These are phyloP conservation scores for Blastocystis sp. DNA, from an alignment of 352 stramenopile genomes.

Conservation along the genomic window DNA sequence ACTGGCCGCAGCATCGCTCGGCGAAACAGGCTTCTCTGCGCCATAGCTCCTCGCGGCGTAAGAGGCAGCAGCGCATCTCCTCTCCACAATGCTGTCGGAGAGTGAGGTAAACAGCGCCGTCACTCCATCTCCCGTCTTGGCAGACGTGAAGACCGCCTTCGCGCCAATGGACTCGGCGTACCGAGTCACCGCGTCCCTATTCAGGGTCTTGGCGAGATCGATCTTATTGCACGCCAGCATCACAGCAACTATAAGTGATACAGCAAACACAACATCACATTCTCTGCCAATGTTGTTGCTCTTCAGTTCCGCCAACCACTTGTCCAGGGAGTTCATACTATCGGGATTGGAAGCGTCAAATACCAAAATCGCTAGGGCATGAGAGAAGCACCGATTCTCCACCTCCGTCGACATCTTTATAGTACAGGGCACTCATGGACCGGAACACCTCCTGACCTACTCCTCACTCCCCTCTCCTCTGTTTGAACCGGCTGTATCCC, in stretches of 20 bases:
- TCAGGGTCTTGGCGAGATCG: neutral
- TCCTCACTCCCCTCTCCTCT: neutral
- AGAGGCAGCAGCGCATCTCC: neutral
- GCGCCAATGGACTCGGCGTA: constrained; percentile 44
- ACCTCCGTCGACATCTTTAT: constrained; percentile 69
- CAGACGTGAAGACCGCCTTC: constrained; percentile 42
- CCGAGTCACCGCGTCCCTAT: neutral
- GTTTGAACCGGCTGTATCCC: constrained; percentile 59
- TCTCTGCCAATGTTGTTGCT: constrained; percentile 29
- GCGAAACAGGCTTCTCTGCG: neutral
- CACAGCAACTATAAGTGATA: constrained; percentile 13
- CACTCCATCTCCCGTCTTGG: constrained; percentile 16
- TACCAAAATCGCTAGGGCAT: constrained; percentile 31
- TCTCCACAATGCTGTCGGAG: constrained; percentile 46
- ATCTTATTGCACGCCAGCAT: constrained; percentile 63
- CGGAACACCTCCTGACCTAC: constrained; percentile 59
- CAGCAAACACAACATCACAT: neutral
- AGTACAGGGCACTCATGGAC: constrained; percentile 58
- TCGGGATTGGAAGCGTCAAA: constrained; percentile 50
- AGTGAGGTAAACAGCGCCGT: constrained; percentile 31
- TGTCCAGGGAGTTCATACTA: constrained; percentile 32
- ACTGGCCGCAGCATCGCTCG: neutral
- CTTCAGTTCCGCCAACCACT: constrained; percentile 34
- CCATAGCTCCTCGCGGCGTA: neutral
- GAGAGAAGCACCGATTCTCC: neutral